Conservation (phyloP, 1,284 basidiomycete genomes). For the Athelia psychrophila region DNA sequence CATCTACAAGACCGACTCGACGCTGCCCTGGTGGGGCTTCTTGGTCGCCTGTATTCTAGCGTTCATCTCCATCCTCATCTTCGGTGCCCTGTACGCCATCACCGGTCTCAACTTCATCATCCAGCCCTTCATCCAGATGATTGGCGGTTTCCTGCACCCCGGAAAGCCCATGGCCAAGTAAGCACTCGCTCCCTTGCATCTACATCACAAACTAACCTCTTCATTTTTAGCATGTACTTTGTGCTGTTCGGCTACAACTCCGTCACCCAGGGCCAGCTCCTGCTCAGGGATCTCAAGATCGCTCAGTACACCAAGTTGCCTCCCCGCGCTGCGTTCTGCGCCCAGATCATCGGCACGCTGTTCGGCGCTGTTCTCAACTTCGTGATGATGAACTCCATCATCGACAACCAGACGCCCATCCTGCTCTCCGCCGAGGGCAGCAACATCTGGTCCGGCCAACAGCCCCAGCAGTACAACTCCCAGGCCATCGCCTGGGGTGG, state of each 20-base stretch:
- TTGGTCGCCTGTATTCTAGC: slow-evolving; percentile 38
- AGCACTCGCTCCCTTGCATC: slow-evolving; percentile 33
- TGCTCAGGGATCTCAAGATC: slow-evolving; percentile 57
- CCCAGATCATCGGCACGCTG: slow-evolving; percentile 52
- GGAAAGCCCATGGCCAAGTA: slow-evolving; percentile 47
- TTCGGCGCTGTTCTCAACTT: slow-evolving; percentile 53
- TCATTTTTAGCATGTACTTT: slow-evolving; percentile 58
- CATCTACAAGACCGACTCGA: slow-evolving; percentile 47
- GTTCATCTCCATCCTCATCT: slow-evolving; percentile 41
- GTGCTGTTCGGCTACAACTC: slow-evolving; percentile 53
- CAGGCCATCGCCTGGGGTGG: slow-evolving; percentile 68
- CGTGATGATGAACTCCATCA: slow-evolving; percentile 58
- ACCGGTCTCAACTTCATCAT: slow-evolving; percentile 48
- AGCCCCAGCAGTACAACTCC: slow-evolving; percentile 57
- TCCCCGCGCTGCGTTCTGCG: slow-evolving; percentile 60
- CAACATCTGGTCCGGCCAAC: slow-evolving; percentile 61
- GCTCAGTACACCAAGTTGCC: slow-evolving; percentile 70
- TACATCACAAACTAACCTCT: slow-evolving; percentile 30
- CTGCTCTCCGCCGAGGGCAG: slow-evolving; percentile 52
- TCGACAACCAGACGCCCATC: slow-evolving; percentile 49
- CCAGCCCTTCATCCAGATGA: slow-evolving; percentile 54
- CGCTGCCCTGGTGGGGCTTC: slow-evolving; percentile 52
- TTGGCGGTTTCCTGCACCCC: slow-evolving; percentile 59
- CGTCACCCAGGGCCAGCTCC: slow-evolving; percentile 37
- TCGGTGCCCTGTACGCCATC: slow-evolving; percentile 47